Evolutionary conservation across 2,329 filamentous ascomycete species (phyloP).

Genomic region (Anisogramma anomala): DNA sequence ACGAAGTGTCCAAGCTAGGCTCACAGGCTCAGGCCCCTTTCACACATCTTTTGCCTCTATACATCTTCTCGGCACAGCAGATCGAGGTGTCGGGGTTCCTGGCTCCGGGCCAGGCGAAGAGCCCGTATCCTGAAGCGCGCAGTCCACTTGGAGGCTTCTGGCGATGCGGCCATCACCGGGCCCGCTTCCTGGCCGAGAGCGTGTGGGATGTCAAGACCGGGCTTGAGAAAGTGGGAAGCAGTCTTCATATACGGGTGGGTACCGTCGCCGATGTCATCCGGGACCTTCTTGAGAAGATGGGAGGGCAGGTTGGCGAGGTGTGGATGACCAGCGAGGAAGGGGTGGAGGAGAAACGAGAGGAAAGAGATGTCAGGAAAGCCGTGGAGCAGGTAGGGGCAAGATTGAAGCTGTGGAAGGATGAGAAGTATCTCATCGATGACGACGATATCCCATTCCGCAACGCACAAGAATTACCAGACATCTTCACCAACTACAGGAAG

Average conservation of each 20-base stretch:
- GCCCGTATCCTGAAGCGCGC: constrained; percentile 56
- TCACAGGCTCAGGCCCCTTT: constrained; percentile 31
- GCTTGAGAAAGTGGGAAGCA: constrained; percentile 47
- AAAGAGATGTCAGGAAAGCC: constrained; percentile 40
- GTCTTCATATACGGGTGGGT: constrained; percentile 53
- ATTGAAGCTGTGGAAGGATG: constrained; percentile 57
- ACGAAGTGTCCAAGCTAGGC: constrained; percentile 21
- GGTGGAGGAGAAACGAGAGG: constrained; percentile 56
- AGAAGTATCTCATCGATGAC: constrained; percentile 73
- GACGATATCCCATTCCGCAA: constrained; percentile 31
- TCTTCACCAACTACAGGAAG: not conserved
- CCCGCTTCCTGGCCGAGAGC: constrained; percentile 59
- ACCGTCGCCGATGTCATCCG: constrained; percentile 45
- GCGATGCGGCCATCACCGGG: constrained; percentile 60
- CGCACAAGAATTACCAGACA: not conserved
- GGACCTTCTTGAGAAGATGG: constrained; percentile 39
- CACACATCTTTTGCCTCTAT: constrained; percentile 61
- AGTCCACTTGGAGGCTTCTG: constrained; percentile 57
- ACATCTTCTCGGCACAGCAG: constrained; percentile 57
- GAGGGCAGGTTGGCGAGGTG: constrained; percentile 44
- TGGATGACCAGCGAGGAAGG: constrained; percentile 67
- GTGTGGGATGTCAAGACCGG: constrained; percentile 59
- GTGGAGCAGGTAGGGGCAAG: constrained; percentile 42
- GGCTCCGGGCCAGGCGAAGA: constrained; percentile 31
- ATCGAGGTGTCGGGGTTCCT: constrained; percentile 66